Conservation (phyloP, 78 protist genomes). For the Monosiga brevicollis region DNA sequence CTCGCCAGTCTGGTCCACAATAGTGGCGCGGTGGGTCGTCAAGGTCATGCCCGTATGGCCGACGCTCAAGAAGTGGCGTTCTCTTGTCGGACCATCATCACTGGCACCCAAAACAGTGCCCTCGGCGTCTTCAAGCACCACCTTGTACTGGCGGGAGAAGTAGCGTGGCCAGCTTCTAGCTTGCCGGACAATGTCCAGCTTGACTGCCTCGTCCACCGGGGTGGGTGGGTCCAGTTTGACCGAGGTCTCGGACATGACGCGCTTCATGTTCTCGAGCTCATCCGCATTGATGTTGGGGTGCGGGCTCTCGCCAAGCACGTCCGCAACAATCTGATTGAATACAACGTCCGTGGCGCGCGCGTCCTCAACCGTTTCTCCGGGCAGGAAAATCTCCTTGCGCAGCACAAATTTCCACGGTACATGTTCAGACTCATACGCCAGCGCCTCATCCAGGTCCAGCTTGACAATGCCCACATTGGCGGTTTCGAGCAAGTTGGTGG, state of each 20-base stretch:
- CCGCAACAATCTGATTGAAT: not conserved
- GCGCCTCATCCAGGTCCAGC: not conserved
- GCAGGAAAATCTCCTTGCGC: slow-evolving; percentile 1
- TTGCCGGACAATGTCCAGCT: not conserved
- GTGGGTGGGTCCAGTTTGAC: too few relatives aligned
- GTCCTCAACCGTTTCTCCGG: not conserved
- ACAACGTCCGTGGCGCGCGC: not conserved
- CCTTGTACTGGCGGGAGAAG: not conserved
- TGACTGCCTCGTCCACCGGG: not conserved
- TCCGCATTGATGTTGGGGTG: not conserved
- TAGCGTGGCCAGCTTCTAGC: not conserved
- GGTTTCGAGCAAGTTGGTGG: too few relatives aligned
- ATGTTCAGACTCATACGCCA: not conserved
- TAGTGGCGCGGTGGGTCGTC: not conserved
- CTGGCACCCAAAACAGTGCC: too few relatives aligned
- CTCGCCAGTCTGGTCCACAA: not conserved
- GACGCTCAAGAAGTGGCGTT: not conserved
- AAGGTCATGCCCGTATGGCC: not conserved
- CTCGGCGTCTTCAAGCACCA: not conserved
- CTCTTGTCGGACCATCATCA: too few relatives aligned
- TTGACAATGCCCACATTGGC: not conserved
- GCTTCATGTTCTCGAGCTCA: not conserved
- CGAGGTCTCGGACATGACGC: not conserved
- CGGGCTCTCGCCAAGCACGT: not conserved
- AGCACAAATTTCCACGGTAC: not conserved